Conservation (phyloP, 371 early-diverging fungal genomes). For the Massospora cicadina region DNA sequence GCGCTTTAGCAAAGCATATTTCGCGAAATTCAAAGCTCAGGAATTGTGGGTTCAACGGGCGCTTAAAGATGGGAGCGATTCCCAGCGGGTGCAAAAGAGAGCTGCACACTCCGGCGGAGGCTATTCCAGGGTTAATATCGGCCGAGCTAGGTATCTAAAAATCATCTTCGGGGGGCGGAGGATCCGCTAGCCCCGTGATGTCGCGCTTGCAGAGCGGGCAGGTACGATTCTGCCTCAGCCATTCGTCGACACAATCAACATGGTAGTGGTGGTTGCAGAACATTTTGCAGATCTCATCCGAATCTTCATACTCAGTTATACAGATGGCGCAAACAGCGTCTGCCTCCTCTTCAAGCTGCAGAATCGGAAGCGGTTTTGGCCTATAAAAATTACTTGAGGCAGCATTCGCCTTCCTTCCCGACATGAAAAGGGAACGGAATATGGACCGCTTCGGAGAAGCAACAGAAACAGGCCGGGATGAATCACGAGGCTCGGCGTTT, state of each 20-base stretch:
- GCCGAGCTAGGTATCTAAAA: background rate
- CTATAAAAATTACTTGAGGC: background rate
- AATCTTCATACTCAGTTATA: conserved; percentile 38
- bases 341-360: conserved; percentile 13
- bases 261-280: conserved; percentile 71
- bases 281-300: conserved; percentile 33
- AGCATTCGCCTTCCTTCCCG: background rate
- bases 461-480: background rate
- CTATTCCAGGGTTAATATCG: no score
- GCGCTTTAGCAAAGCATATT: no score
- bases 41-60: no score
- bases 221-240: conserved; percentile 30
- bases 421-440: conserved; percentile 2
- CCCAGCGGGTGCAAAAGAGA: no score
- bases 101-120: no score
- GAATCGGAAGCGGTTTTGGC: background rate
- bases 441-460: background rate
- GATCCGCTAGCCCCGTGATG: conserved; percentile 8
- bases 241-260: conserved; percentile 64
- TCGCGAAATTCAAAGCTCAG: no score
- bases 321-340: conserved; percentile 44
- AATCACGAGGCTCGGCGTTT: background rate
- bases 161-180: background rate
- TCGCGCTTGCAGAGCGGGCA: conserved; percentile 24
- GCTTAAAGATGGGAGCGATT: no score